A percentile compares a stretch with the other conserved stretches of the same genome.
These are phyloP conservation scores for Claviceps monticola DNA, from an alignment of 2,329 filamentous ascomycete genomes.

Conservation along the genomic window DNA sequence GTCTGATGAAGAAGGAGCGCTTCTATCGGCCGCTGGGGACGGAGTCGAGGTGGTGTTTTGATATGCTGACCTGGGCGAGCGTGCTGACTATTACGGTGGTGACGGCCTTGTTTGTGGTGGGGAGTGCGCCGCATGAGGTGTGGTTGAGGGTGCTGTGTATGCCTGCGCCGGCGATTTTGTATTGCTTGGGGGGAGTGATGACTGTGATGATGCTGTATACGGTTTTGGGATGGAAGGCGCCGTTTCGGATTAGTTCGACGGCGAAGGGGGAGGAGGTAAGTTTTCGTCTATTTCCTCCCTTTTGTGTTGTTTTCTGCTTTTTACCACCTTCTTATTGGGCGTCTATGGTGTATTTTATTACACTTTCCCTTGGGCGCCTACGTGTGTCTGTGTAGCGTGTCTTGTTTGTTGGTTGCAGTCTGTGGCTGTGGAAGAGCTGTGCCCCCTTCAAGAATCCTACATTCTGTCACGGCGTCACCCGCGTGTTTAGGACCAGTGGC, in stretches of 20 bases:
- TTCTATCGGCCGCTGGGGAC: conserved; percentile 37
- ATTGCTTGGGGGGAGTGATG: conserved; percentile 29
- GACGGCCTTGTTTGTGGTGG: conserved; percentile 35
- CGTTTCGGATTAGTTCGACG: conserved; percentile 50
- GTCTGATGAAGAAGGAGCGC: conserved; percentile 33
- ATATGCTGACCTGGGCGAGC: conserved; percentile 33
- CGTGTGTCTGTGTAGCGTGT: too few relatives aligned
- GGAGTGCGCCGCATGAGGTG: conserved; percentile 35
- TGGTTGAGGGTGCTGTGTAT: conserved; percentile 36
- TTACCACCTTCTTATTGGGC: not conserved
- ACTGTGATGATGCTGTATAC: conserved; percentile 22
- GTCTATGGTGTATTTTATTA: too few relatives aligned
- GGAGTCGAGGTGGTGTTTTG: conserved; percentile 32
- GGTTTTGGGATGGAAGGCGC: conserved; percentile 30
- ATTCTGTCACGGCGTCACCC: too few relatives aligned
- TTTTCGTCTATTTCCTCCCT: not conserved
- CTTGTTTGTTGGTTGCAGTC: too few relatives aligned
- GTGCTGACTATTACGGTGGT: conserved; percentile 33
- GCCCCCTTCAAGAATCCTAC: too few relatives aligned
- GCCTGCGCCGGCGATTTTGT: conserved; percentile 36
- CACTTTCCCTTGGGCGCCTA: too few relatives aligned
- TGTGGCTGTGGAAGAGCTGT: too few relatives aligned
- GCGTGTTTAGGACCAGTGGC: not conserved
- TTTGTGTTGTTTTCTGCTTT: not conserved
- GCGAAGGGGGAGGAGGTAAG: conserved; percentile 35